Evolutionary conservation across 768 basidiomycete genomes (phyloP), one percentile per base, ranked within the genome.

Genomic region (Pleurotus giganteus): DNA sequence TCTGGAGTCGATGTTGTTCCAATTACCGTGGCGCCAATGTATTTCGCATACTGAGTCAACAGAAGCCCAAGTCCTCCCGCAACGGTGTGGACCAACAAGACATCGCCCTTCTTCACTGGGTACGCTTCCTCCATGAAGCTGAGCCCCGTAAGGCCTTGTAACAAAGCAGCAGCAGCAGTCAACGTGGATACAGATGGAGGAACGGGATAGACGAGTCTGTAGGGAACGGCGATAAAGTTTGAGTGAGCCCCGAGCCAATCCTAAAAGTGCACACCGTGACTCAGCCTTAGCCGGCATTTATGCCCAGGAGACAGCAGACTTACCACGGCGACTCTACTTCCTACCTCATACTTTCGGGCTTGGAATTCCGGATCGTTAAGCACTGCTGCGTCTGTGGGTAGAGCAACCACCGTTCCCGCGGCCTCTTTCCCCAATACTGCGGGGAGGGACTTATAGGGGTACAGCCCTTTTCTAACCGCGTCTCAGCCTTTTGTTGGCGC

Each of bases 1-100:
- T 85, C 89, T 19, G 74, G 67, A 0, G 88, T 90, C 2, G 94
- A 96, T 2, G 91, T 91, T 11, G 95, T 98, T 1, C 93, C 96
- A 61, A 99, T 96, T 24, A 98, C 91, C 9, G 84, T 88, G 0
- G 91, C 95, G 4, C 96, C 96, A 15, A 83, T 74, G 42, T 76
- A 73, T 65, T 83, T 86, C 31, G 85, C 83, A 31, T 89, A 65
- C 71, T 96, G 88, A 5, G 81, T 75, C 52, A 86, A 77, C 31
- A 88, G 66, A 23, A 88, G 74, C 2, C 85, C 96, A 9, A 97
- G 77, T 9, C 95, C 94, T 26, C 96, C 96, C 0, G 96, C 94
- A 28, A 96, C 81, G 24, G 96, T 95, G 66, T 97, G 91, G 1
- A 98, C 81, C 47, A 96, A 78, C 51, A 95, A 83, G 45, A 74